Evolutionary conservation across 1,284 basidiomycete species (phyloP), one percentile per base, ranked within the genome.

Genomic region (Tilletia indica): DNA sequence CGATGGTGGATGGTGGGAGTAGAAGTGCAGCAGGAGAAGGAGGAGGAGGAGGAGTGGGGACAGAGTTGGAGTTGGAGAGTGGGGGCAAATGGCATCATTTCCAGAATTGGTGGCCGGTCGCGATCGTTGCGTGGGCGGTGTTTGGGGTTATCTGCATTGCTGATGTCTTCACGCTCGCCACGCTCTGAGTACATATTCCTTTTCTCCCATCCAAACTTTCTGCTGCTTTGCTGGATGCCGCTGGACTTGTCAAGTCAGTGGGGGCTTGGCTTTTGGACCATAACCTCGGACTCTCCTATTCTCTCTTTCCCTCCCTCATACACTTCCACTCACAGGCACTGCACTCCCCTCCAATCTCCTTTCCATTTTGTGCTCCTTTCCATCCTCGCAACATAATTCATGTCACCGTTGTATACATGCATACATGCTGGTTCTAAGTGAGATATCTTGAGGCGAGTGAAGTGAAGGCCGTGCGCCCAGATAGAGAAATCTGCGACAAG

Each of bases 121-220:
- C 68, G 42, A 38, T 69, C 51, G 38, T 71, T 16, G 61, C 64
- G 38, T 71, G 70, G 70, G 61, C 61, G 8, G 64, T 68, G 49
- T 71, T 71, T 54, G 70, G n/a, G 25, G 64, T 71, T 47, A 71
- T 71, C n/a, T 51, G 48, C 56, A 25, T 68, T 21, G 70, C 70
- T 21, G 70, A 71, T 51, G 70, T 51, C 38, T 71, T 56, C 21
- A 58, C 61, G 36, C 48, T 71, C 42, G 54, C 38, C 42, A 71
- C 70, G 31, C 63, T 69, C 19, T 69, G 56, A 58, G 0, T 12
- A 12, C 4, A 2, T 25, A 12, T 25, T 4, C 56, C 16, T 6
- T 34, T 25, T 34, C 56, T 31, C 25, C 25, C 25, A 31, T 31
- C 25, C 25, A 31, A 31, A 31, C 25, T 31, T 31, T 31, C n/a